Conservation (phyloP, 2,329 filamentous ascomycete genomes). For the Colletotrichum brevisporum region DNA sequence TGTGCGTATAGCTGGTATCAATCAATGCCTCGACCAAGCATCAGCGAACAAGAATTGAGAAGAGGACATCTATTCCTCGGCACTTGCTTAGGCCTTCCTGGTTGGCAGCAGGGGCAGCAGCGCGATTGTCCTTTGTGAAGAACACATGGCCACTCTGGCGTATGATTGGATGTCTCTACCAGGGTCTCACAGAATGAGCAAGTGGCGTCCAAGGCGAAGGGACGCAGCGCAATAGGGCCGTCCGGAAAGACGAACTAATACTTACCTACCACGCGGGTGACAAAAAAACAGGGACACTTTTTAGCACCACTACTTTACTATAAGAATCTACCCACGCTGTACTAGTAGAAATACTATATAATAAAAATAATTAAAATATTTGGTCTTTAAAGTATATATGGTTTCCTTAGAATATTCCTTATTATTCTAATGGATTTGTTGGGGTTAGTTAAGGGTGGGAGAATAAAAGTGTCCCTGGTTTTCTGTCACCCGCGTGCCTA, state of each 20-base stretch:
- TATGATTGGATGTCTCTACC: conserved; percentile 31
- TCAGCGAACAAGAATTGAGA: conserved; percentile 17
- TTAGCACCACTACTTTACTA: too few relatives aligned
- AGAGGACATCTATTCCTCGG: neutral
- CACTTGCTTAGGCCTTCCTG: conserved; percentile 1
- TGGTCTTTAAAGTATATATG: too few relatives aligned
- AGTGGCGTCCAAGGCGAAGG: conserved; percentile 9
- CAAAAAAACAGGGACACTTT: too few relatives aligned
- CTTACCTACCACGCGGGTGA: too few relatives aligned
- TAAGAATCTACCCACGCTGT: too few relatives aligned
- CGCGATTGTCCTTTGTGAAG: neutral
- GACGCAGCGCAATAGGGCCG: neutral
- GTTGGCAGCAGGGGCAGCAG: conserved; percentile 7
- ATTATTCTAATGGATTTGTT: too few relatives aligned
- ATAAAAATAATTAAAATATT: too few relatives aligned
- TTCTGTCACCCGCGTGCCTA: too few relatives aligned
- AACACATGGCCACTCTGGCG: conserved; percentile 22
- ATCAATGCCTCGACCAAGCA: neutral
- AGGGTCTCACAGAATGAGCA: conserved; percentile 15
- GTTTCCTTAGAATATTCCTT: too few relatives aligned
- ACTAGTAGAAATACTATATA: too few relatives aligned
- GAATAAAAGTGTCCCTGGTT: too few relatives aligned
- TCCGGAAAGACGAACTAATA: neutral
- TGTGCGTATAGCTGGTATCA: neutral
- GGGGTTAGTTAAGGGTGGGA: too few relatives aligned